Conservation (phyloP, 176 grass and related monocot genomes). For the Oryza meyeriana region DNA sequence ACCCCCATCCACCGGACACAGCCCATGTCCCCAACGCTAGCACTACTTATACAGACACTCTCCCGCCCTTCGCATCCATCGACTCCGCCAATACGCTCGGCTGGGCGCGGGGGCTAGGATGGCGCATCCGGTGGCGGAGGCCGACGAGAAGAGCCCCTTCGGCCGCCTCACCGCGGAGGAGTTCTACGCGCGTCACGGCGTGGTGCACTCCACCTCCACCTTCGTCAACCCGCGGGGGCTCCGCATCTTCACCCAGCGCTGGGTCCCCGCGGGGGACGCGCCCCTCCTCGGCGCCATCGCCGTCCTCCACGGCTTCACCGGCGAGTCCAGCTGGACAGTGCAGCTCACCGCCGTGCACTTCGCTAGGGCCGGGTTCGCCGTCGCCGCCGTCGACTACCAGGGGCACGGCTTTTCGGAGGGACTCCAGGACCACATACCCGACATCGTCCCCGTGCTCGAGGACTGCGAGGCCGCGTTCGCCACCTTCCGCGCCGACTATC, state of each 20-base stretch:
- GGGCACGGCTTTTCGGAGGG: constrained; percentile 89
- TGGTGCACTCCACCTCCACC: constrained; percentile 62
- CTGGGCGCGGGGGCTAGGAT: too few relatives aligned
- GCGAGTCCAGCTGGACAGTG: constrained; percentile 71
- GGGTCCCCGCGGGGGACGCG: constrained; percentile 29
- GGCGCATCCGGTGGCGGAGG: constrained; percentile 75
- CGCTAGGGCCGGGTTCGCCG: constrained; percentile 73
- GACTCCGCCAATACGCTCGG: too few relatives aligned
- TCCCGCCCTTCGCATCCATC: too few relatives aligned
- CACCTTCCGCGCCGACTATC: constrained; percentile 67
- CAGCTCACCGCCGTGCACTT: constrained; percentile 74
- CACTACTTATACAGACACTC: too few relatives aligned
- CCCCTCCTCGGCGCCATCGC: constrained; percentile 53
- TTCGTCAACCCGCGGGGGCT: constrained; percentile 71
- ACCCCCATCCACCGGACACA: too few relatives aligned
- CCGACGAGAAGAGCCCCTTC: constrained; percentile 71
- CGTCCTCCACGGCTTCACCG: constrained; percentile 77
- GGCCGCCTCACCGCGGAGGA: constrained; percentile 46
- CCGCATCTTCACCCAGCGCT: constrained; percentile 80
- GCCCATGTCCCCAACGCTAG: too few relatives aligned
- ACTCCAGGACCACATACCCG: constrained; percentile 55
- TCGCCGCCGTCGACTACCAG: constrained; percentile 78
- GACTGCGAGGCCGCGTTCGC: constrained; percentile 86
- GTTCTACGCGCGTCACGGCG: constrained; percentile 73
- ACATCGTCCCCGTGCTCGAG: constrained; percentile 66